Conservation (phyloP, 2,329 filamentous ascomycete species). For the Aspergillus tanneri region DNA sequence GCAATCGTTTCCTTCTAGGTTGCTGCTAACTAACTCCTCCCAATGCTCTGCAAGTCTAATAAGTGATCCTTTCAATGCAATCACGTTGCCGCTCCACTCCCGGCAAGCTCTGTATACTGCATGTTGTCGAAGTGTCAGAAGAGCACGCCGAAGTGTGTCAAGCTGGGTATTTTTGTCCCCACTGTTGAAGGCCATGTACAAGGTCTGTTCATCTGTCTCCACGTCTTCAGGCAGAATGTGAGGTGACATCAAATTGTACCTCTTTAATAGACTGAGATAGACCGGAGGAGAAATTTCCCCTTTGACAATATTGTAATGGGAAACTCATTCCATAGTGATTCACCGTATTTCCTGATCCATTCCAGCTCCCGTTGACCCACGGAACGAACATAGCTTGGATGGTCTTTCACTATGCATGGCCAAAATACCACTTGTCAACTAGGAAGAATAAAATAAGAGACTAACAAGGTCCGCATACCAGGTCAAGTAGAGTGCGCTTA, state of each 20-base stretch:
- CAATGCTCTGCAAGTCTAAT: neutral
- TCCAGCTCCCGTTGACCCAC: conserved; percentile 11
- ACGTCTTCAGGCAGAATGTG: conserved; percentile 9
- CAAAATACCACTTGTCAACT: neutral
- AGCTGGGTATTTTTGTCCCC: conserved; percentile 4
- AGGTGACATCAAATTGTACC: conserved; percentile 9
- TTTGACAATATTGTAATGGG: conserved; percentile 10
- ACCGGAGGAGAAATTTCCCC: conserved; percentile 1
- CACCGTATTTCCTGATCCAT: conserved; percentile 9
- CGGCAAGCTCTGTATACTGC: conserved; percentile 1
- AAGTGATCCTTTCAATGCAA: neutral
- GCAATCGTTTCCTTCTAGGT: neutral
- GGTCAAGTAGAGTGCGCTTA: conserved; percentile 8
- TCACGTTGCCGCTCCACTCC: conserved; percentile 1
- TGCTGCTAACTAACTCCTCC: neutral
- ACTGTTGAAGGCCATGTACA: conserved; percentile 1
- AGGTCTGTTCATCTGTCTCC: neutral
- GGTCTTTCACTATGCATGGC: conserved; percentile 9
- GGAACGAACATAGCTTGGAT: conserved; percentile 6
- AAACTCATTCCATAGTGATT: conserved; percentile 7
- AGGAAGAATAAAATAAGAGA: neutral
- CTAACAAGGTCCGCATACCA: conserved; percentile 17
- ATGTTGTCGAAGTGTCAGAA: neutral
- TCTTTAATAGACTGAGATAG: conserved; percentile 8
- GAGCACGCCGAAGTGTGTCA: neutral